Conservation (phyloP, 257 asterid species). For the Rhazya stricta region DNA sequence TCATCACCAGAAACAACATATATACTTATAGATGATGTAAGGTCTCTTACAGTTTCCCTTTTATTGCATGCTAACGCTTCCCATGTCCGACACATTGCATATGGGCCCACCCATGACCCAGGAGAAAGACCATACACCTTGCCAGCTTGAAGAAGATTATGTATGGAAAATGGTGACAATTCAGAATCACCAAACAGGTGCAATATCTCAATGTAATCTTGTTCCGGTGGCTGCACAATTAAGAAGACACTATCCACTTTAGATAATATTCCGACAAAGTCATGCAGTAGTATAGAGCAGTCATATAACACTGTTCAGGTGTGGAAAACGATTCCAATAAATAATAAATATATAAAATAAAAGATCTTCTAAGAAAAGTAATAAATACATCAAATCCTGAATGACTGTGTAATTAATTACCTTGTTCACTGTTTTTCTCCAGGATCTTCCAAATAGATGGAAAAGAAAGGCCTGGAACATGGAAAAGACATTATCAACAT, state of each 20-base stretch:
- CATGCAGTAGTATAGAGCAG: background rate
- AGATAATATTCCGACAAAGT: background rate
- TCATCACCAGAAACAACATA: slow-evolving; percentile 97
- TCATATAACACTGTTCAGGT: background rate
- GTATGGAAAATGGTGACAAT: slow-evolving; percentile 78
- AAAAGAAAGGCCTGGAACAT: slow-evolving; percentile 64
- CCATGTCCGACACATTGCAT: slow-evolving; percentile 98
- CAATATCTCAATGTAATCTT: slow-evolving; percentile 62
- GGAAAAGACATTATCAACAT: background rate
- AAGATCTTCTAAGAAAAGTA: background rate
- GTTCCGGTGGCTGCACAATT: slow-evolving; percentile 59
- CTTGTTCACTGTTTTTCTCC: slow-evolving; percentile 80
- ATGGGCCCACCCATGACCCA: slow-evolving; percentile 99
- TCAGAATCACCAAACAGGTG: slow-evolving; percentile 82
- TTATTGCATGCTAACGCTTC: slow-evolving; percentile 60
- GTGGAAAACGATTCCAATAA: background rate
- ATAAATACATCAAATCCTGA: background rate
- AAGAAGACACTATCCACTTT: slow-evolving; percentile 10
- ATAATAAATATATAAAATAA: too few relatives aligned
- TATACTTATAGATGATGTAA: slow-evolving; percentile 47
- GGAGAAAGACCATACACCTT: slow-evolving; percentile 81
- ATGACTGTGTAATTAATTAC: slow-evolving; percentile 26
- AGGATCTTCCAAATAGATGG: slow-evolving; percentile 80
- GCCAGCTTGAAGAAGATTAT: slow-evolving; percentile 93
- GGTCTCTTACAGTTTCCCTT: slow-evolving; percentile 33